Evolutionary conservation across 495 filamentous ascomycete genomes (phyloP).

Genomic region (Letharia lupina): DNA sequence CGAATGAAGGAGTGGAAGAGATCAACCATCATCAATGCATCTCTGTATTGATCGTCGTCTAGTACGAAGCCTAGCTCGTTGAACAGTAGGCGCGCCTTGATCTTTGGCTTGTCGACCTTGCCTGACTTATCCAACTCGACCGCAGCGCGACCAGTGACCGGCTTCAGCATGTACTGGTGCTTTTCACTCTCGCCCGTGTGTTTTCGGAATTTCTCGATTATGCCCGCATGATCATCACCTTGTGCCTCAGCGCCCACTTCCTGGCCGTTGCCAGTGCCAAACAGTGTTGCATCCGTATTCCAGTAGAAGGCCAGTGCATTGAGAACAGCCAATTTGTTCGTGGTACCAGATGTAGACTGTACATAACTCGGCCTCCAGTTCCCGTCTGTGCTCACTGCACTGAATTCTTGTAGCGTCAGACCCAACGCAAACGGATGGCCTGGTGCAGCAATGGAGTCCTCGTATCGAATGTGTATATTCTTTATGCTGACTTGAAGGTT

Average conservation of each 20-base stretch:
- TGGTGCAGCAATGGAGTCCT: conserved; percentile 91
- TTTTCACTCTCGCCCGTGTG: conserved; percentile 67
- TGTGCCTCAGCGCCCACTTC: conserved; percentile 55
- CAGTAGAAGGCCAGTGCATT: conserved; percentile 88
- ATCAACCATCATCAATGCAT: conserved; percentile 94
- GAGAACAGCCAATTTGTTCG: conserved; percentile 85
- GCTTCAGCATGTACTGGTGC: conserved; percentile 92
- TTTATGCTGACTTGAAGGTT: conserved; percentile 95
- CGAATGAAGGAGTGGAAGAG: conserved; percentile 97
- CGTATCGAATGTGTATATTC: conserved; percentile 95
- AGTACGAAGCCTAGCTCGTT: conserved; percentile 93
- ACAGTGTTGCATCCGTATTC: conserved; percentile 83
- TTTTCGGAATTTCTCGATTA: conserved; percentile 64
- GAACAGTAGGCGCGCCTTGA: conserved; percentile 85
- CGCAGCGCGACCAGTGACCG: conserved; percentile 84
- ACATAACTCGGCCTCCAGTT: conserved; percentile 94
- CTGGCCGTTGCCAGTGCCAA: conserved; percentile 62
- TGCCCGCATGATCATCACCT: conserved; percentile 57
- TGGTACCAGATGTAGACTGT: conserved; percentile 68
- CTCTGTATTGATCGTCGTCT: conserved; percentile 93
- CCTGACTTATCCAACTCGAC: conserved; percentile 90
- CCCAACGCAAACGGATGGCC: conserved; percentile 93
- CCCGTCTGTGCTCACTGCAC: conserved; percentile 87
- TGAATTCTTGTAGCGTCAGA: conserved; percentile 86
- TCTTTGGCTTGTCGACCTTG: conserved; percentile 67